Percentiles rank a stretch among this genome's conserved stretches.
Conservation (phyloP, 2,329 filamentous ascomycete species). For the Trichoderma afroharzianum region DNA sequence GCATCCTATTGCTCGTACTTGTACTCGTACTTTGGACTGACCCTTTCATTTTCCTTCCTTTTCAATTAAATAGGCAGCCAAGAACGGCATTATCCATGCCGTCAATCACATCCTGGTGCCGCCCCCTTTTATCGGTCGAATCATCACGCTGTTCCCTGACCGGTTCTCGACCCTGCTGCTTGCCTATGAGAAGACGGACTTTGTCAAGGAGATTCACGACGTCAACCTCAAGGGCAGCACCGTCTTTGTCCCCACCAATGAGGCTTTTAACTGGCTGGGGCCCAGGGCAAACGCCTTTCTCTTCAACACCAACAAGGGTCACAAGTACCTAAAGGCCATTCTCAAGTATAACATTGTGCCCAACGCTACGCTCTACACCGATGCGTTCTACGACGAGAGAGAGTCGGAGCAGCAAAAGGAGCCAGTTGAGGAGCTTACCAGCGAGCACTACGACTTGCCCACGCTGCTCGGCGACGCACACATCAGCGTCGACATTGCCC, state of each 20-base stretch:
- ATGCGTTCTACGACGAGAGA: slow-evolving; percentile 64
- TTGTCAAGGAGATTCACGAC: slow-evolving; percentile 58
- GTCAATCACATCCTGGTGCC: slow-evolving; percentile 73
- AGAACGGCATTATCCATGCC: slow-evolving; percentile 78
- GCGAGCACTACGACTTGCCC: slow-evolving; percentile 63
- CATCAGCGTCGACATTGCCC: slow-evolving; percentile 67
- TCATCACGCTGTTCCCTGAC: slow-evolving; percentile 62
- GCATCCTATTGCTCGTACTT: neutral
- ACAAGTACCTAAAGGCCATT: slow-evolving; percentile 72
- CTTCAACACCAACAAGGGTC: slow-evolving; percentile 69
- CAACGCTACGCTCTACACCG: slow-evolving; percentile 76
- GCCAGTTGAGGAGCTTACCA: slow-evolving; percentile 22
- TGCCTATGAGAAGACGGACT: slow-evolving; percentile 69
- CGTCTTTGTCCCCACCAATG: slow-evolving; percentile 77
- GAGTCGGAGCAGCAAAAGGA: slow-evolving; percentile 28
- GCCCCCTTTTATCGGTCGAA: slow-evolving; percentile 57
- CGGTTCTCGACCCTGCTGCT: slow-evolving; percentile 77
- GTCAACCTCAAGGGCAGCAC: slow-evolving; percentile 61
- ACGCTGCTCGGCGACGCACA: slow-evolving; percentile 66
- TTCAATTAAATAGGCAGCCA: slow-evolving; percentile 50
- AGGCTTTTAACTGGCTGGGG: slow-evolving; percentile 74
- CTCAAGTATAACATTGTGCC: slow-evolving; percentile 75
- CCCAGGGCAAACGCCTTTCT: slow-evolving; percentile 75
- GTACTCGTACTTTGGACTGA: slow-evolving; percentile 1
- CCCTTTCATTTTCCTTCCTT: neutral